phyloP scores from a whole-genome alignment of 2,329 filamentous ascomycete genomes.

The Monosporascus sp. region DNA sequence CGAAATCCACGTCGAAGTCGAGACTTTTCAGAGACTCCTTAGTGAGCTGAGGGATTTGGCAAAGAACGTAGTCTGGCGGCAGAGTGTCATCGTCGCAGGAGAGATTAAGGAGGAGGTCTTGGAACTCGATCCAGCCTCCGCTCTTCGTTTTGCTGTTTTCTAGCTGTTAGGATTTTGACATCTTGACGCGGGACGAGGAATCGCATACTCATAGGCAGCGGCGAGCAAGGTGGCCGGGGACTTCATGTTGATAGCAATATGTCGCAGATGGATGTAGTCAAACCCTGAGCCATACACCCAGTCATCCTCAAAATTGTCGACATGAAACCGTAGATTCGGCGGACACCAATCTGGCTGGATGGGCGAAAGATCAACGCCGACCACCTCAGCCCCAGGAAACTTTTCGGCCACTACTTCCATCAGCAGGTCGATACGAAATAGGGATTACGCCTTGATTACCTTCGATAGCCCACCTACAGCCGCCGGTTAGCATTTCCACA shows the following conservation, averaged over 20 bases:
- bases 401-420: constrained; percentile 36
- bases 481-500: neutral
- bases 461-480: constrained; percentile 49
- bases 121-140: constrained; percentile 37
- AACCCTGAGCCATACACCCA: constrained; percentile 41
- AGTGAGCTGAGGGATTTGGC: neutral
- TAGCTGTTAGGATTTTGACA: constrained; percentile 20
- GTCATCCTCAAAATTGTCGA: constrained; percentile 46
- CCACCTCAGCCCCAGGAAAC: constrained; percentile 40
- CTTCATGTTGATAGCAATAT: constrained; percentile 45
- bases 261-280: constrained; percentile 51
- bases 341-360: constrained; percentile 45
- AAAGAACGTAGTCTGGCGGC: constrained; percentile 1
- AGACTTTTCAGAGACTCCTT: constrained; percentile 1
- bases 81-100: constrained; percentile 26
- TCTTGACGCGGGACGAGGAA: neutral
- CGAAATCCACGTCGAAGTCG: constrained; percentile 4
- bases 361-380: constrained; percentile 40
- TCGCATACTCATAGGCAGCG: constrained; percentile 30
- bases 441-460: constrained; percentile 25
- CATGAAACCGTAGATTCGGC: constrained; percentile 52
- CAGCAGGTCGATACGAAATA: neutral
- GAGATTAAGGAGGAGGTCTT: constrained; percentile 29
- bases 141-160: constrained; percentile 28
- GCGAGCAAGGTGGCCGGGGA: constrained; percentile 45